Percentiles rank a stretch among this genome's conserved stretches.
Conservation (phyloP, 2,329 filamentous ascomycete genomes). For the Fusarium sp. region DNA sequence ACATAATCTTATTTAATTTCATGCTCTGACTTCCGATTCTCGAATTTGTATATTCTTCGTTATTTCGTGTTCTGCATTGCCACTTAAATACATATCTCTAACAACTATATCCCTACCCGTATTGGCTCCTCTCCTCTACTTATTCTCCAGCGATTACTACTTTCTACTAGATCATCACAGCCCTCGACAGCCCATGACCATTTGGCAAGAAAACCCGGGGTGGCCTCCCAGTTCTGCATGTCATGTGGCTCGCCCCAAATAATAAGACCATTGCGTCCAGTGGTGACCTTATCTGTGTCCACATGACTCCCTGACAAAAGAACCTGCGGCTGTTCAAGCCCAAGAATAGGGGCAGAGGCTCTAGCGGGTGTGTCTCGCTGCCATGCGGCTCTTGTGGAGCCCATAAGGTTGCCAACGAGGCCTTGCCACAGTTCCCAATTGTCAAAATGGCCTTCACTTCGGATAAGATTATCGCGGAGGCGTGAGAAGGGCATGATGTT, state of each 20-base stretch:
- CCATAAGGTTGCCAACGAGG: background rate
- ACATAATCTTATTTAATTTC: no score
- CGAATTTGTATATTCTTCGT: no score
- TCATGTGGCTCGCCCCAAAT: conserved; percentile 7
- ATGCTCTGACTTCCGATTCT: no score
- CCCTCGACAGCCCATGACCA: conserved; percentile 10
- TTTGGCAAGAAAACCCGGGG: background rate
- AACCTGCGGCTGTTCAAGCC: fast-evolving
- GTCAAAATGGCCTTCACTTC: background rate
- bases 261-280: background rate
- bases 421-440: background rate
- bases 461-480: background rate
- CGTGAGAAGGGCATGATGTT: background rate
- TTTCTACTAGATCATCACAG: background rate
- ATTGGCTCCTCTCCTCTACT: background rate
- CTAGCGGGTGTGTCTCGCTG: background rate
- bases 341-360: fast-evolving
- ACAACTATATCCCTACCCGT: no score
- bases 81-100: no score
- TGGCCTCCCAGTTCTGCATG: conserved; percentile 4
- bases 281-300: background rate
- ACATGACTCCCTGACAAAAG: background rate
- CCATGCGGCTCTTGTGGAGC: background rate
- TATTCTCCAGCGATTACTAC: background rate
- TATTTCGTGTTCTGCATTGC: no score